Base-by-base conservation (phyloP, 176 grass and related monocot genomes). In the Lolium rigidum region DNA sequence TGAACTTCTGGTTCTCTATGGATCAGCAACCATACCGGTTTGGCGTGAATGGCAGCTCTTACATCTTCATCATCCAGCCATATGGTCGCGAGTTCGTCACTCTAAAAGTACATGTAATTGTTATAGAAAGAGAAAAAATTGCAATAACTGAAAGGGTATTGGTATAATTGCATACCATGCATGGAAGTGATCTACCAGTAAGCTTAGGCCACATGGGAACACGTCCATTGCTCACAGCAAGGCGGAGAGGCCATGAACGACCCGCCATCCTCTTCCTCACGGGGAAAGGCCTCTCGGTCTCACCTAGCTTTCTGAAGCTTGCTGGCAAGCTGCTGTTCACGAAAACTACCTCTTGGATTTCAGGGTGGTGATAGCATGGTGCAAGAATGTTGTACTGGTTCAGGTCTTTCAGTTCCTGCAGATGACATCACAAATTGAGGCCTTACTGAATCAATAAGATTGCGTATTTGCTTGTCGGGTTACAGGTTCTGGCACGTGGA, bases 191-290 rank as follows among this genome's bases (percentile, higher is more conserved):
- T 80, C 86, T 71, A 59, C 86, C 90, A 43, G 83, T 70, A 72
- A 95, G 90, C 22, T 95, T 90, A 49, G 93, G 86, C 92, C 96
- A 98, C 65, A 90, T 80, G 1, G 90, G 88, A 47, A 95, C 41
- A 4, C 17, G 90, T 57, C 93, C 93, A 56, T 59, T 35, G 55
- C 51, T 87, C 13, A 95, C 82, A 46, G 90, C 62, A 56, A 86
- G 51, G 76, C 92, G 88, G 5, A 94, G 84, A 83, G 93, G 96
- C 93, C 96, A 98, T 75, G 93, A 86, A 22, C 92, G 91, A 11
- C 96, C 96, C 24, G 90, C 88, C 91, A 98, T 98, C 87, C 93
- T 88, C 90, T 98, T 98, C 78, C 96, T 89, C 67, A 98, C 90
- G 0, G 89, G 90, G 20, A 94, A 84, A 39, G 91, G 25, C 71